These are phyloP conservation scores for Fragilariopsis cylindrus DNA, from an alignment of 108 stramenopile genomes.

Conservation along the genomic window DNA sequence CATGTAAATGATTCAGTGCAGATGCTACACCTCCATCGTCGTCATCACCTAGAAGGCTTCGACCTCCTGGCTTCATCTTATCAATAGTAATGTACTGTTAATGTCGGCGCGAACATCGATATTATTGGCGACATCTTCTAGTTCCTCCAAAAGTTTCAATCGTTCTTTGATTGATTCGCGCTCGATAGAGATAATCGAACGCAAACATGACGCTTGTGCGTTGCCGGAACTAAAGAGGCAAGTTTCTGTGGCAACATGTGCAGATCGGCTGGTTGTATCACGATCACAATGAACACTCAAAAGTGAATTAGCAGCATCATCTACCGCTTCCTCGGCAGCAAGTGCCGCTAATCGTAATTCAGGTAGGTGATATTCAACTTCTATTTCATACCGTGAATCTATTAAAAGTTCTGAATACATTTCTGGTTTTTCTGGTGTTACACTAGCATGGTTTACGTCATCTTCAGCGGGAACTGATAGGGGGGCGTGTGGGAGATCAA, in stretches of 20 bases:
- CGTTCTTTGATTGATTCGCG: conserved; percentile 56
- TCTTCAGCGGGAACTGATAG: neutral
- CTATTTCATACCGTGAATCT: conserved; percentile 51
- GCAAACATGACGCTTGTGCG: conserved; percentile 52
- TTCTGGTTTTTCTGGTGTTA: conserved; percentile 9
- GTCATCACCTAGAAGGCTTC: conserved; percentile 54
- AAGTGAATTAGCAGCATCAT: conserved; percentile 56
- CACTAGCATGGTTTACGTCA: neutral
- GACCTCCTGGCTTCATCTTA: conserved; percentile 49
- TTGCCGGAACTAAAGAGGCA: conserved; percentile 61
- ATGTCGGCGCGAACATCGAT: conserved; percentile 76
- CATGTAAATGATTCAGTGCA: conserved; percentile 69
- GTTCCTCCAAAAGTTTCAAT: conserved; percentile 40
- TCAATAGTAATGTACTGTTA: conserved; percentile 61
- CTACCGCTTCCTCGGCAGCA: conserved; percentile 57
- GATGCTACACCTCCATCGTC: conserved; percentile 81
- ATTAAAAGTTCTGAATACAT: conserved; percentile 2
- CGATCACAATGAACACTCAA: conserved; percentile 54
- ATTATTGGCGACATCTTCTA: conserved; percentile 51
- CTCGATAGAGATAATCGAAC: conserved; percentile 57
- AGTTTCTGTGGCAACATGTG: conserved; percentile 67
- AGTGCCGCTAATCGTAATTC: conserved; percentile 55
- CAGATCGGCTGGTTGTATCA: conserved; percentile 67
- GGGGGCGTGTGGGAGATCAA: conserved; percentile 43
- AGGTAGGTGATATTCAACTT: conserved; percentile 55